phyloP scores from a whole-genome alignment of 257 asterid species.

The Penstemon eatonii region DNA sequence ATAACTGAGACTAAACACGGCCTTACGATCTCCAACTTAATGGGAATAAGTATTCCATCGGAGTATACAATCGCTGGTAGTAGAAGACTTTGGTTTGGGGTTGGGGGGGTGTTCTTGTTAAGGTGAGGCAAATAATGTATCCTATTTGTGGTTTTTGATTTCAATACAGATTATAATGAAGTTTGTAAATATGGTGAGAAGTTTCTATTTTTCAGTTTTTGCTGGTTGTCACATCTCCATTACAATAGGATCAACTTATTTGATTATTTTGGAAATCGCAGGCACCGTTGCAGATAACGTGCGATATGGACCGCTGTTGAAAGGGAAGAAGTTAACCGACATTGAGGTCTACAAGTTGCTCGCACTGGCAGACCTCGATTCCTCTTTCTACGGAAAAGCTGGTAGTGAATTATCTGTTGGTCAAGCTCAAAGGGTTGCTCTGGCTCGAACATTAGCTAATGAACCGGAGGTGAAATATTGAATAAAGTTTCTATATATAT shows the following conservation, averaged over 20 bases:
- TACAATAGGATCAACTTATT: too few relatives aligned
- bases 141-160: neutral
- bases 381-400: conserved; percentile 57
- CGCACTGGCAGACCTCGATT: conserved; percentile 70
- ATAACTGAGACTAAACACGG: too few relatives aligned
- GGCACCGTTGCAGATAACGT: conserved; percentile 77
- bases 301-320: conserved; percentile 70
- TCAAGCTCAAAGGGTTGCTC: conserved; percentile 88
- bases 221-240: too few relatives aligned
- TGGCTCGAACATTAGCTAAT: conserved; percentile 79
- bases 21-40: too few relatives aligned
- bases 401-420: conserved; percentile 75
- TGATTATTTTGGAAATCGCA: conserved; percentile 8
- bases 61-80: too few relatives aligned
- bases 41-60: too few relatives aligned
- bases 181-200: too few relatives aligned
- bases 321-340: conserved; percentile 58
- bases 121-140: too few relatives aligned
- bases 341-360: conserved; percentile 55
- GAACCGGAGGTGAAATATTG: conserved; percentile 57
- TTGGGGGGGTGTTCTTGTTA: too few relatives aligned
- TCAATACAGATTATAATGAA: too few relatives aligned
- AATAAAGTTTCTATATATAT: neutral
- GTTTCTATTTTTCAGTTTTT: too few relatives aligned
- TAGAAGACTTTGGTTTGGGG: too few relatives aligned